Base-by-base conservation (phyloP, 1,284 basidiomycete species). In the Exobasidium cylindrosporum region DNA sequence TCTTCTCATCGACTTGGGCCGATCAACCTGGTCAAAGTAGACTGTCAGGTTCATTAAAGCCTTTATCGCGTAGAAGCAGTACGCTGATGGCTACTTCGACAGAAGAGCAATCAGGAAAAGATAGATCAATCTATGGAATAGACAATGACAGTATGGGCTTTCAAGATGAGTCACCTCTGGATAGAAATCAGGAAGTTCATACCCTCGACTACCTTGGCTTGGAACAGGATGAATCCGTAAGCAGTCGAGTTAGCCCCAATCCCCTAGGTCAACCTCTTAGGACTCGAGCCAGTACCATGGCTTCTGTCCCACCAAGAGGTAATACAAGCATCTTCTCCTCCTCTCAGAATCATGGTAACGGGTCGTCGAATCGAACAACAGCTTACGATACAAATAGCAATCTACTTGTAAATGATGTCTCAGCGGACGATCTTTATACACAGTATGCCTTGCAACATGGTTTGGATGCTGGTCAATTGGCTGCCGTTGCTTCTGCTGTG, bases 181-280 rank as follows among this genome's bases (percentile, higher is more conserved):
- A 40, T 17, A 50, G 47, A 50, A 30, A 29, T 28, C 31, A 46
- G 31, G 43, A 58, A 24, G 47, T 59, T 14, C 46, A 46, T 26
- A 76, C 70, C 56, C 66, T 77, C 28, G 69, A 77, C 54, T 76
- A 74, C 35, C 67, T 77, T 26, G 72, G 74, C 28, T 35, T 77
- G 3, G 62, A 50, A 6, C 47, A 50, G 17, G 58, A 43, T 28
- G 56, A 43, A 31, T 40, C 35, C 35, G 54, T n/a, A 31, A 23
- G 4, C 14, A 13, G 14, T n/a, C 30, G 21, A 23, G 14, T 17
- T 14, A 24, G 30, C 43, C 21, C 31, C 13, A 24, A 28, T 57
- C 26, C 17, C 3, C 21, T 28, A 50, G 26, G 21, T 24, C 21
- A 21, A 24, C 47, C 47, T 28, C 14, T 13, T 24, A 13, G 60